Base-by-base conservation (phyloP, 371 early-diverging fungal species). In the Mortierella sp. region DNA sequence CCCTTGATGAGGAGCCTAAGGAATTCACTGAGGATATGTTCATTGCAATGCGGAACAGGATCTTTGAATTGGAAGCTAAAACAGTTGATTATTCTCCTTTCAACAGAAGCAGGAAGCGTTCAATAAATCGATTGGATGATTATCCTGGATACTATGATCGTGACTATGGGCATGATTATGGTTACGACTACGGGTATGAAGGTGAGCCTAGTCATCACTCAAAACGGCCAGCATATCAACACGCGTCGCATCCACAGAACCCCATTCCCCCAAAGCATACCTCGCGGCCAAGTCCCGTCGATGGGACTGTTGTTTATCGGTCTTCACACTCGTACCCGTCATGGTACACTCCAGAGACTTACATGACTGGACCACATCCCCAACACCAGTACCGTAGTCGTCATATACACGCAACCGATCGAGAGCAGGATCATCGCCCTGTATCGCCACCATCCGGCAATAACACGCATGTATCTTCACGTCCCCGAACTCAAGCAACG, bases 51-150 rank as follows among this genome's bases (percentile, higher is more conserved):
- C 65, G 74, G 48, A 79, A 79, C 50, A 67, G 79, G 40, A 79
- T 79, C 10, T 74, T 79, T 63, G 79, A 79, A 50, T 64, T 79
- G n/a, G 79, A 79, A 53, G 70, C 74, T 19, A 79, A 79, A 64
- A 61, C 79, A 0, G 65, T 67, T 21, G 66, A 79, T 50, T 79
- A 79, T 50, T 47, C 79, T 10, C 79, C 79, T 13, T 79, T 79
- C 65, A 73, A 70, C 24, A 55, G 69, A 11, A 41, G 70, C 50
- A 40, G 70, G 53, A 79, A 79, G 60, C 58, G 79, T 8, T 58
- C 74, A 15, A 58, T 69, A 4, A 73, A 72, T 13, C 59, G 65
- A 22, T 62, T 52, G 36, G 78, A 70, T 15, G 79, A 74, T 11
- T 55, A 74, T 22, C 38, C 67, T 41, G 65, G 47, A 6, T 33